phyloP scores from a whole-genome alignment of 345 rosid species.

The Gossypium stocksii region DNA sequence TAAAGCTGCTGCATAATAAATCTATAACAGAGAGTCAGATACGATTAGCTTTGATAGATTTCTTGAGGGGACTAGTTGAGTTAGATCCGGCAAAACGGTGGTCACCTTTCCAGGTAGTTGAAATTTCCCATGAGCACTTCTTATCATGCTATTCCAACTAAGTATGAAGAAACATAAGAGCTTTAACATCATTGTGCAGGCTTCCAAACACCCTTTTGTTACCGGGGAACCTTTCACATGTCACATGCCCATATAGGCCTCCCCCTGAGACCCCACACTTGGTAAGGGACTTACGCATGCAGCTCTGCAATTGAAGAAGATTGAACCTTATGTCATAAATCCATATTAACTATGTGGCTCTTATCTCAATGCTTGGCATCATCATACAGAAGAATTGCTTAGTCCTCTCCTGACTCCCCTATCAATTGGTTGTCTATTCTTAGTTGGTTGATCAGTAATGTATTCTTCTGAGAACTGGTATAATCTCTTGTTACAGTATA shows the following conservation, averaged over 20 bases:
- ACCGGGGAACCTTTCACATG: constrained; percentile 95
- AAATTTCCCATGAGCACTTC: constrained; percentile 16
- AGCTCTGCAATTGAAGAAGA: background rate
- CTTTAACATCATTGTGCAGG: constrained; percentile 45
- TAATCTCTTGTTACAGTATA: background rate
- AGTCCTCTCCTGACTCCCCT: background rate
- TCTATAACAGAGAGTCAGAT: constrained; percentile 64
- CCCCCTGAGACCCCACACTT: constrained; percentile 74
- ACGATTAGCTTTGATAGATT: constrained; percentile 92
- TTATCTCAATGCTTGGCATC: constrained; percentile 7
- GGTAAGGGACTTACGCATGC: constrained; percentile 42
- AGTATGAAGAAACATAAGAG: background rate
- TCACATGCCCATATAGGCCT: constrained; percentile 84
- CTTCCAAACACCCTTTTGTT: constrained; percentile 95
- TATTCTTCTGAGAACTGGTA: background rate
- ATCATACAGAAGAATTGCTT: background rate
- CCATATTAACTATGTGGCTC: background rate
- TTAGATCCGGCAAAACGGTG: constrained; percentile 98
- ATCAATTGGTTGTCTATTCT: background rate
- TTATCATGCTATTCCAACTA: constrained; percentile 9
- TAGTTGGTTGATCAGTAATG: background rate
- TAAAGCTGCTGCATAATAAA: constrained; percentile 20
- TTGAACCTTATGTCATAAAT: constrained; percentile 1
- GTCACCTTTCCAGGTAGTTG: constrained; percentile 94
- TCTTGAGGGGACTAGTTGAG: constrained; percentile 95